Conservation (phyloP, 306 rosid species). For the Mimosa pudica region DNA sequence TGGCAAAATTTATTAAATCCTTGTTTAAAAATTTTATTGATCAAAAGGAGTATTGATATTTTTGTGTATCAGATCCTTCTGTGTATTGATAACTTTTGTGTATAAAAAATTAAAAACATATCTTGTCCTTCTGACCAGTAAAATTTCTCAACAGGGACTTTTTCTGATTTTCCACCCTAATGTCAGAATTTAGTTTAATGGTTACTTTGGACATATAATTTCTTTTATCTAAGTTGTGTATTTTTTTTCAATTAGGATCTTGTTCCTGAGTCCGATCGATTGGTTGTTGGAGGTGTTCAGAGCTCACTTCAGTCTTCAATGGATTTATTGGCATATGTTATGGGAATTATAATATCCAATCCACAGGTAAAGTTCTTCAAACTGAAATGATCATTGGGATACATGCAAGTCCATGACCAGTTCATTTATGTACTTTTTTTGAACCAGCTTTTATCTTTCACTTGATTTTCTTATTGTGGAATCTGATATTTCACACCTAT, state of each 20-base stretch:
- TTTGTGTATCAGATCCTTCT: no score
- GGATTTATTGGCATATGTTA: constrained; percentile 79
- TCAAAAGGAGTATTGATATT: no score
- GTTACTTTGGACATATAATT: neutral
- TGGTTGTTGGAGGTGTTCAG: constrained; percentile 88
- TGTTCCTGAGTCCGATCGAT: constrained; percentile 76
- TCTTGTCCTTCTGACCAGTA: no score
- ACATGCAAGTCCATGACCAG: neutral
- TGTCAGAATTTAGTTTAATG: neutral
- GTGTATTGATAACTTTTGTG: no score
- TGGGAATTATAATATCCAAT: constrained; percentile 77
- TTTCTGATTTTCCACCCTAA: neutral
- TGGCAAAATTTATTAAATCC: no score
- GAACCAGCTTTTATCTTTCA: neutral
- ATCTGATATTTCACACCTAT: constrained; percentile 14
- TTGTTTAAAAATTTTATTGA: no score
- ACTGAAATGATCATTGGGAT: neutral
- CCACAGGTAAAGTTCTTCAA: constrained; percentile 62
- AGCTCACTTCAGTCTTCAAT: constrained; percentile 75
- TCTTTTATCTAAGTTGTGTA: constrained; percentile 7
- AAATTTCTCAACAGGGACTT: no score
- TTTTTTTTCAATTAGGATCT: constrained; percentile 50
- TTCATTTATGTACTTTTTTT: neutral
- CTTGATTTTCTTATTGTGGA: neutral
- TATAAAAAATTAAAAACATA: no score